Percentiles rank a stretch among this genome's conserved stretches.
Evolutionary conservation across 768 basidiomycete species (phyloP).

Genomic region (Auriscalpium vulgare): DNA sequence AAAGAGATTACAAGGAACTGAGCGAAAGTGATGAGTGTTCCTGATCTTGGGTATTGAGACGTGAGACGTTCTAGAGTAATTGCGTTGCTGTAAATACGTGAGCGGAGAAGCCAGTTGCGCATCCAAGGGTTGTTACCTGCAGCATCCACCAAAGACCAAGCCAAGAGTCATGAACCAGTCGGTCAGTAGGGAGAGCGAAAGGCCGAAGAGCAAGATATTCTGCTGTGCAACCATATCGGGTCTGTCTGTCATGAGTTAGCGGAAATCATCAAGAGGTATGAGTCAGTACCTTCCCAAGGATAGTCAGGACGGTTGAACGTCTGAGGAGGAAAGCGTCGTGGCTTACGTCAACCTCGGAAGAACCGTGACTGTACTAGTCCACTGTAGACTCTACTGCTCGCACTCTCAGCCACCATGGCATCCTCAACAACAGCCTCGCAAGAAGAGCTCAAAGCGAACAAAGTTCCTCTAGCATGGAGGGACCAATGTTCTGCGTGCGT

Average conservation of each 20-base stretch:
- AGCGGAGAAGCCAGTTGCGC: background rate
- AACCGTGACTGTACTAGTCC: too few relatives aligned
- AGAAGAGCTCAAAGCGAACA: conserved; percentile 65
- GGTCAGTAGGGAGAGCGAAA: background rate
- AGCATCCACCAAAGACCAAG: conserved; percentile 87
- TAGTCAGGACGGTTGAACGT: too few relatives aligned
- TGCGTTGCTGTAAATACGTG: conserved; percentile 49
- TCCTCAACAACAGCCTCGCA: conserved; percentile 78
- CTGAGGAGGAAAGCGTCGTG: too few relatives aligned
- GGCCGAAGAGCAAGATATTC: background rate
- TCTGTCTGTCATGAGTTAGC: too few relatives aligned
- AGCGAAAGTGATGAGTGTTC: conserved; percentile 79
- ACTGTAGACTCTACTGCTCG: too few relatives aligned
- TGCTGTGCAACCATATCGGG: too few relatives aligned
- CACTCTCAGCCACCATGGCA: conserved; percentile 37
- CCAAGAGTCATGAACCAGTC: conserved; percentile 61
- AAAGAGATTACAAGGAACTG: conserved; percentile 78
- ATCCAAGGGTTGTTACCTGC: conserved; percentile 39
- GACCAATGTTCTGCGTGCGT: conserved; percentile 89
- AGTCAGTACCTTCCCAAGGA: too few relatives aligned
- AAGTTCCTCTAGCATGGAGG: conserved; percentile 76
- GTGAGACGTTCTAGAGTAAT: conserved; percentile 71
- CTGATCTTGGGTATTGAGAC: conserved; percentile 56
- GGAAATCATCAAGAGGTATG: too few relatives aligned
- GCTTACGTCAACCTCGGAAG: too few relatives aligned